phyloP scores from a whole-genome alignment of 2,329 filamentous ascomycete genomes.

The Cytospora schulzeri region DNA sequence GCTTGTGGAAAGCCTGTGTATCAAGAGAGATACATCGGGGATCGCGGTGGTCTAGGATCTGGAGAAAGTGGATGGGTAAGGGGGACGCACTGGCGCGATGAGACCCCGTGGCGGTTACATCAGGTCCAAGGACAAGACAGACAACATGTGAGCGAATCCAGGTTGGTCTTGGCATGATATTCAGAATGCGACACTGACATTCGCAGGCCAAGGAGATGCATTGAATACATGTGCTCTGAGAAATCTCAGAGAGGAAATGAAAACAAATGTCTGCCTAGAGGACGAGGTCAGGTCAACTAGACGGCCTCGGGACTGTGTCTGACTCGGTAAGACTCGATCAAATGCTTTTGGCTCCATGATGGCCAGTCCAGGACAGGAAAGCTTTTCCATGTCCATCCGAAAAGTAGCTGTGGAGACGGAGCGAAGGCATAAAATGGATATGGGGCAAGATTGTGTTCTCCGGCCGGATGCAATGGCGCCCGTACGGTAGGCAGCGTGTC shows the following conservation, averaged over 20 bases:
- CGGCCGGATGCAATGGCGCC: background rate
- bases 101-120: slow-evolving; percentile 14
- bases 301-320: background rate
- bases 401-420: background rate
- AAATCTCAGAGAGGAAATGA: background rate
- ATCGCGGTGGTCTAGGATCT: background rate
- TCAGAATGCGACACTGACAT: slow-evolving; percentile 4
- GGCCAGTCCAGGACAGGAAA: background rate
- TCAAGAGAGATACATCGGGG: slow-evolving; percentile 9
- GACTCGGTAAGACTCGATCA: too few relatives aligned
- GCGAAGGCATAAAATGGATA: background rate
- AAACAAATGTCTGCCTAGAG: background rate
- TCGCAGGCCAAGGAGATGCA: background rate
- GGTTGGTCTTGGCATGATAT: slow-evolving; percentile 7
- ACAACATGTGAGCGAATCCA: background rate
- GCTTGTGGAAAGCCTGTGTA: slow-evolving; percentile 21
- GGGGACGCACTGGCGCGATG: slow-evolving; percentile 14
- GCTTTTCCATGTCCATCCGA: background rate
- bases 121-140: slow-evolving; percentile 11
- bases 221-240: background rate
- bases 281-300: background rate
- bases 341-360: background rate
- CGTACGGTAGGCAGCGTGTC: background rate
- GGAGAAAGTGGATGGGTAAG: background rate
- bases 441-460: background rate